Evolutionary conservation across 2,329 filamentous ascomycete genomes (phyloP).

Genomic region (Trichoderma polysporum): DNA sequence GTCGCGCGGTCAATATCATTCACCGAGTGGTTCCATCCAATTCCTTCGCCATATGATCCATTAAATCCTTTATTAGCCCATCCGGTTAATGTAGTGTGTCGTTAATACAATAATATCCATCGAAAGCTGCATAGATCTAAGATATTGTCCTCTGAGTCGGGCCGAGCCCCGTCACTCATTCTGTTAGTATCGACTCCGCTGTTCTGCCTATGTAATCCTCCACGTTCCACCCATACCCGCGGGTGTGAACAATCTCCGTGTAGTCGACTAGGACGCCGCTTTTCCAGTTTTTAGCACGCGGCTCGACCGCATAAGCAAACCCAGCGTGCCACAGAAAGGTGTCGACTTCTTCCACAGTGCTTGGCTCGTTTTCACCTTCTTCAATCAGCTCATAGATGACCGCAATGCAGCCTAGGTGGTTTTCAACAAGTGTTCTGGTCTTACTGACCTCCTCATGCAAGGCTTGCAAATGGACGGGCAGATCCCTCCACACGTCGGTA

Average conservation of each 20-base stretch:
- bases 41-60: not conserved
- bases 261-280: conserved; percentile 6
- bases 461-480: not conserved
- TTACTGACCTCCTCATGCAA: not conserved
- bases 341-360: not conserved
- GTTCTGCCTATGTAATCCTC: not conserved
- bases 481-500: not conserved
- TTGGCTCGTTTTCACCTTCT: not conserved
- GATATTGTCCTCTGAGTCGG: not conserved
- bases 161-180: not conserved
- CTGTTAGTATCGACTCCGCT: not conserved
- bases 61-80: not conserved
- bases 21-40: not conserved
- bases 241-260: not conserved
- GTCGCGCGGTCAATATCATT: not conserved
- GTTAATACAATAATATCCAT: not conserved
- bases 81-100: not conserved
- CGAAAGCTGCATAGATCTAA: too few species aligned
- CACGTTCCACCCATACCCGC: conserved; percentile 3
- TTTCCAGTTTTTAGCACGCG: conserved; percentile 3
- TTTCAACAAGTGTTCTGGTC: not conserved
- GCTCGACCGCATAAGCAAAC: not conserved
- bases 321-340: conserved; percentile 16
- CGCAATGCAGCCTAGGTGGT: not conserved
- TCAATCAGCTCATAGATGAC: conserved; percentile 19